Percentiles rank a stretch among this genome's conserved stretches.
Conservation (phyloP, 805 yeast species). For the Cyberlindnera petersonii region DNA sequence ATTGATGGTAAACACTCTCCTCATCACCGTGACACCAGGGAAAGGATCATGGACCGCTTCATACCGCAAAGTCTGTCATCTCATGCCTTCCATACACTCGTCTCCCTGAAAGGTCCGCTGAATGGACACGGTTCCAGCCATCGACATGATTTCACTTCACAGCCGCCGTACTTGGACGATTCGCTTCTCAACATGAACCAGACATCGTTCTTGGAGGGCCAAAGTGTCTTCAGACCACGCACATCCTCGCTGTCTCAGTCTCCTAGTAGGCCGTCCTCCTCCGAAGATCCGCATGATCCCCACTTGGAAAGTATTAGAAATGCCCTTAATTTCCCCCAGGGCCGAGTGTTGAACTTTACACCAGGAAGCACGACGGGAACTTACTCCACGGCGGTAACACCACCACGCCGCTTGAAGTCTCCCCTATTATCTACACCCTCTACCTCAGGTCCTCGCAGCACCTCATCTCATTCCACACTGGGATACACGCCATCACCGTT, state of each 20-base stretch:
- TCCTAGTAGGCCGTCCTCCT: background rate
- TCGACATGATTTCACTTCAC: background rate
- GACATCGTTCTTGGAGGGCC: slow-evolving; percentile 18
- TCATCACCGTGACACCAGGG: slow-evolving; percentile 11
- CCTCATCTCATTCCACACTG: background rate
- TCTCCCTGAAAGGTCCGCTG: background rate
- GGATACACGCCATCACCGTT: background rate
- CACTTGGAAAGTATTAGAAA: slow-evolving; percentile 43
- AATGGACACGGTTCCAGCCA: background rate
- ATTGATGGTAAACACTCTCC: slow-evolving; percentile 10
- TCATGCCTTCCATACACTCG: slow-evolving; percentile 3
- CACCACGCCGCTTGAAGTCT: slow-evolving; percentile 2
- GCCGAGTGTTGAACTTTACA: slow-evolving; percentile 39
- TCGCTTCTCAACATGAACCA: slow-evolving; percentile 18
- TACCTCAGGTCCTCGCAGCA: background rate
- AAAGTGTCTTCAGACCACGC: slow-evolving; percentile 1
- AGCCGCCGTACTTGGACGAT: slow-evolving; percentile 9
- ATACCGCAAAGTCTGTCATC: slow-evolving; percentile 30
- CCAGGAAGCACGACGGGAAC: slow-evolving; percentile 5
- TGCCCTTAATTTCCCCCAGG: slow-evolving; percentile 44
- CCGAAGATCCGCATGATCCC: slow-evolving; percentile 4
- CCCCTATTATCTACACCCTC: background rate
- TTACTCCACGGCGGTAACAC: slow-evolving; percentile 1
- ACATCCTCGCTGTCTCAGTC: background rate
- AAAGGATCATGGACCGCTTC: slow-evolving; percentile 33